Evolutionary conservation across 176 grass and related monocot species (phyloP).

Genomic region (Bromus sterilis): DNA sequence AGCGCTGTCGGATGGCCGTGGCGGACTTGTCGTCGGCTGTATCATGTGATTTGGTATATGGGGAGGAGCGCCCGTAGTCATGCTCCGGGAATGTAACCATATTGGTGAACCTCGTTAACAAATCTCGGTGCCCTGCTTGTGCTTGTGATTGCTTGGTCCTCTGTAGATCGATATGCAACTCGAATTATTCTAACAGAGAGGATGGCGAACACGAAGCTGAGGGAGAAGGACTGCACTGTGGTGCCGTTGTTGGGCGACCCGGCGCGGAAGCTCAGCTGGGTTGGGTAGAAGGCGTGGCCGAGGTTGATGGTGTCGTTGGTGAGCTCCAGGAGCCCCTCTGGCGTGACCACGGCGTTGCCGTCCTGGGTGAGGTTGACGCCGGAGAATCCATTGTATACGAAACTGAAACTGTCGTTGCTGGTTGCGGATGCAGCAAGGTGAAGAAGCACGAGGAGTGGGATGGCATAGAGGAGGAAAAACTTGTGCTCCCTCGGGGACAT

Average conservation of each 20-base stretch:
- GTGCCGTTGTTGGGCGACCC: neutral
- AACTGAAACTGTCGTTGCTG: neutral
- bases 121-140: too few relatives aligned
- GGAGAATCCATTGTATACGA: slow-evolving; percentile 36
- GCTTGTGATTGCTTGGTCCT: too few relatives aligned
- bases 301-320: slow-evolving; percentile 26
- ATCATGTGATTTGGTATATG: too few relatives aligned
- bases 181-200: too few relatives aligned
- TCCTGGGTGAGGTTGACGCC: slow-evolving; percentile 27
- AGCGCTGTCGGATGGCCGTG: too few relatives aligned
- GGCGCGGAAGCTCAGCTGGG: slow-evolving; percentile 8
- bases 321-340: slow-evolving; percentile 26
- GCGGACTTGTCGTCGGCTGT: too few relatives aligned
- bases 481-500: neutral
- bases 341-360: slow-evolving; percentile 22
- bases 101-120: too few relatives aligned
- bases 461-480: neutral
- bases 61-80: too few relatives aligned
- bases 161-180: too few relatives aligned
- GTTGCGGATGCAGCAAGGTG: neutral
- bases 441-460: neutral
- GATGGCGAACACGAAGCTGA: slow-evolving; percentile 28
- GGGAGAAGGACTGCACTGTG: slow-evolving; percentile 29
- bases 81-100: too few relatives aligned
- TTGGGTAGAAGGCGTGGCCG: slow-evolving; percentile 39